These are phyloP conservation scores for Trichomonascaceae sp. DNA, from an alignment of 1,139 yeast genomes.

Conservation along the genomic window DNA sequence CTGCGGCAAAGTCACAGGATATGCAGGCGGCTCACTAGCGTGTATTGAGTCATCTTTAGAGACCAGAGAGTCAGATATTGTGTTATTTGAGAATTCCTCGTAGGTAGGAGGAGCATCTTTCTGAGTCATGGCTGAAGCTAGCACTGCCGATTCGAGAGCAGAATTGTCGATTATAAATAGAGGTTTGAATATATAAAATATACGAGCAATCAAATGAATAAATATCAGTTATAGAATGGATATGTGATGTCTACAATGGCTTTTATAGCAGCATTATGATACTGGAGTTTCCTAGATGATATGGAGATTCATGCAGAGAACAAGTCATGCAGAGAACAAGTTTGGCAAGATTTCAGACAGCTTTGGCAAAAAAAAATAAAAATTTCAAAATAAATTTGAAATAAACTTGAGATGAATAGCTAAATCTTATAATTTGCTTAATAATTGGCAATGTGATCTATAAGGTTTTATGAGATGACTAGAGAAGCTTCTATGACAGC, in stretches of 20 bases:
- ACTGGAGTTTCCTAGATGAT: background rate
- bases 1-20: constrained; percentile 12
- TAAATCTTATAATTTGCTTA: background rate
- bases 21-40: constrained; percentile 9
- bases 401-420: background rate
- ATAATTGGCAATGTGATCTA: background rate
- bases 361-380: no score
- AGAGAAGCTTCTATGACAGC: background rate
- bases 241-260: background rate
- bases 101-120: constrained; percentile 7
- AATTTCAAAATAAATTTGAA: background rate
- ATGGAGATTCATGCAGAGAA: background rate
- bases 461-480: background rate
- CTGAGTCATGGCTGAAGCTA: background rate
- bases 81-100: constrained; percentile 5
- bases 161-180: background rate
- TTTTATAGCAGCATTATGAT: no score
- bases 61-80: background rate
- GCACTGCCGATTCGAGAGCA: background rate
- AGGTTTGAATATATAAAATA: no score
- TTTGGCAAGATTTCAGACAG: no score
- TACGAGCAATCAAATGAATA: background rate
- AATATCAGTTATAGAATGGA: no score
- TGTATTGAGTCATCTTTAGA: background rate
- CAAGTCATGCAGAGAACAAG: no score